phyloP scores from a whole-genome alignment of 2,329 filamentous ascomycete genomes.

The Microascus cirrosus region DNA sequence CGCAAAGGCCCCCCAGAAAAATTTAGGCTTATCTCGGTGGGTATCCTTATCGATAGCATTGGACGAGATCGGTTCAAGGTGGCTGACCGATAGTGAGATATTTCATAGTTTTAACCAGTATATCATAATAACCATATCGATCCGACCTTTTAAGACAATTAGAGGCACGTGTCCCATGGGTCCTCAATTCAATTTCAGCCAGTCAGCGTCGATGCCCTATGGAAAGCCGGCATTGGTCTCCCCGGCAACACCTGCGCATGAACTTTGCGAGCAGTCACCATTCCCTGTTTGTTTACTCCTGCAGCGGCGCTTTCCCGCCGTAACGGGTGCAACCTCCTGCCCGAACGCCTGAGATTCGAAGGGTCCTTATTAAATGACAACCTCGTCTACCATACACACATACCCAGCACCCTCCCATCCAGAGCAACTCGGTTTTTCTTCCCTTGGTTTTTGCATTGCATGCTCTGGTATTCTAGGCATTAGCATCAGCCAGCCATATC shows the following conservation, averaged over 20 bases:
- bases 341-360: neutral
- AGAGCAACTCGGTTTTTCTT: neutral
- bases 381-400: neutral
- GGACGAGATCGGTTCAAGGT: neutral
- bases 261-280: neutral
- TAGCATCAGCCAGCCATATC: neutral
- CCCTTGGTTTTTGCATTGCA: neutral
- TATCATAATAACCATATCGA: neutral
- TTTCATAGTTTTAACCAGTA: neutral
- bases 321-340: neutral
- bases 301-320: neutral
- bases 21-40: conserved; percentile 4
- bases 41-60: conserved; percentile 1
- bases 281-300: conserved; percentile 4
- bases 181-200: neutral
- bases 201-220: neutral
- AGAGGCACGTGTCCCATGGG: neutral
- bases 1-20: neutral
- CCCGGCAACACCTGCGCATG: neutral
- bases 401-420: neutral
- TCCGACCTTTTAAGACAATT: neutral
- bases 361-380: conserved; percentile 3
- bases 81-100: neutral
- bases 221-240: neutral
- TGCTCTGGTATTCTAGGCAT: neutral